phyloP scores from a whole-genome alignment of 169 alveolate species.

The Babesia sp. region DNA sequence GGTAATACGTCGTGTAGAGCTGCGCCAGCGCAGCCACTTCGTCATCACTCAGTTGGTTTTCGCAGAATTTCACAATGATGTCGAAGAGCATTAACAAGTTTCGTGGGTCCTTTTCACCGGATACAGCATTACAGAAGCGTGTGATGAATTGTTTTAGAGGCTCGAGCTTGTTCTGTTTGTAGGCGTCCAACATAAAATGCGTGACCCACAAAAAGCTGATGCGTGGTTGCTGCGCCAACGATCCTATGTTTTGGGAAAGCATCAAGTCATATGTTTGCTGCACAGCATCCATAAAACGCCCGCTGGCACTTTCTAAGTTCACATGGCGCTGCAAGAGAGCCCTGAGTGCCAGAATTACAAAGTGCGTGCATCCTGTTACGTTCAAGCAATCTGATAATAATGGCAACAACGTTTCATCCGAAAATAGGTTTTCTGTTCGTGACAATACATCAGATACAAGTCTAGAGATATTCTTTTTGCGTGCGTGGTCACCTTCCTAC shows the following conservation, averaged over 20 bases:
- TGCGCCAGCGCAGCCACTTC: slow-evolving; percentile 37
- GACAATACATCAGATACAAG: slow-evolving; percentile 43
- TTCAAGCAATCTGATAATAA: slow-evolving; percentile 28
- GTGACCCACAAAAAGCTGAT: slow-evolving; percentile 50
- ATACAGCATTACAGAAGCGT: slow-evolving; percentile 14
- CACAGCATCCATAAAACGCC: not conserved
- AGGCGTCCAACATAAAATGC: slow-evolving; percentile 24
- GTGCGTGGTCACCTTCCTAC: slow-evolving; percentile 53
- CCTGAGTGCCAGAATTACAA: slow-evolving; percentile 10
- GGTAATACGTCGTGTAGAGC: slow-evolving; percentile 41
- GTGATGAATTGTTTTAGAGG: slow-evolving; percentile 1
- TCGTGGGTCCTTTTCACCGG: slow-evolving; percentile 67
- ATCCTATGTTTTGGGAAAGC: slow-evolving; percentile 20
- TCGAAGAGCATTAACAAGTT: slow-evolving; percentile 50
- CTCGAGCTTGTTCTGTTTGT: not conserved
- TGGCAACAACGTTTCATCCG: slow-evolving; percentile 5
- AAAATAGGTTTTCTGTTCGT: slow-evolving; percentile 50
- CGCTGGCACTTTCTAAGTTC: not conserved
- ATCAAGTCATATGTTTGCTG: slow-evolving; percentile 5
- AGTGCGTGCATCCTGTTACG: slow-evolving; percentile 43
- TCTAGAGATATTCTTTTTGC: slow-evolving; percentile 15
- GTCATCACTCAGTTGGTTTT: slow-evolving; percentile 8
- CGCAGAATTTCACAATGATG: slow-evolving; percentile 29
- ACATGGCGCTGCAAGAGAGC: slow-evolving; percentile 53
- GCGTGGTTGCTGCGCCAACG: slow-evolving; percentile 54